Evolutionary conservation across 2,329 filamentous ascomycete species (phyloP).

Genomic region (Sordariomycetes sp.): DNA sequence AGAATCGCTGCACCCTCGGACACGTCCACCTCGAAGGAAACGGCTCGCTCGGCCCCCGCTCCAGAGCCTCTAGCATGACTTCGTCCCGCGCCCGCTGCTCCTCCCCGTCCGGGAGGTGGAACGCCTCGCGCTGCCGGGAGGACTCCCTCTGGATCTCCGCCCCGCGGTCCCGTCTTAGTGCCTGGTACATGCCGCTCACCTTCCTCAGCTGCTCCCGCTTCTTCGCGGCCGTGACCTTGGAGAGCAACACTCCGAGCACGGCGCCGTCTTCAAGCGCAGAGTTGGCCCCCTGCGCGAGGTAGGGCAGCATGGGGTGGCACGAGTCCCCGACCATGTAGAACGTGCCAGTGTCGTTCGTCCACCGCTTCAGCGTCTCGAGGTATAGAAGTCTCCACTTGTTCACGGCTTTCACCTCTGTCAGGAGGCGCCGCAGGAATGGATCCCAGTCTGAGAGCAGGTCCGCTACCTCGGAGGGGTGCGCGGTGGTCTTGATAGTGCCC

Average conservation of each 20-base stretch:
- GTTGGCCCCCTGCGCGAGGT: constrained; percentile 57
- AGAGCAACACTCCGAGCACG: constrained; percentile 35
- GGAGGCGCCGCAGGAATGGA: constrained; percentile 3
- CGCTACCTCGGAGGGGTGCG: neutral
- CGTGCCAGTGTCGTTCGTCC: neutral
- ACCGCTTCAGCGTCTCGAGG: neutral
- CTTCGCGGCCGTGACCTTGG: constrained; percentile 3
- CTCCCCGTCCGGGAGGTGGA: constrained; percentile 9
- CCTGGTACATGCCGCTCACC: constrained; percentile 9
- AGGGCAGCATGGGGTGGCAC: constrained; percentile 55
- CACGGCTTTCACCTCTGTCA: constrained; percentile 5
- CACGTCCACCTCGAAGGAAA: constrained; percentile 11
- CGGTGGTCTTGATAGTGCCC: neutral
- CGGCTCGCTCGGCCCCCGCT: neutral
- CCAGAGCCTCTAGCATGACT: constrained; percentile 7
- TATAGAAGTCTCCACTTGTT: constrained; percentile 7
- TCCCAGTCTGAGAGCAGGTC: constrained; percentile 3
- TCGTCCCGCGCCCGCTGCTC: constrained; percentile 8
- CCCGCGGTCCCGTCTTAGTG: constrained; percentile 8
- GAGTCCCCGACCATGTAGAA: constrained; percentile 37
- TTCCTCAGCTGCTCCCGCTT: constrained; percentile 5
- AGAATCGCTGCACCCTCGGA: constrained; percentile 8
- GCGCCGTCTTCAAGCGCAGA: constrained; percentile 59
- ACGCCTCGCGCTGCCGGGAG: constrained; percentile 9
- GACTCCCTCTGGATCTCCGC: constrained; percentile 10